These are phyloP conservation scores for Malania oleifera DNA, from an alignment of 164 flowering plant species.

Conservation along the genomic window DNA sequence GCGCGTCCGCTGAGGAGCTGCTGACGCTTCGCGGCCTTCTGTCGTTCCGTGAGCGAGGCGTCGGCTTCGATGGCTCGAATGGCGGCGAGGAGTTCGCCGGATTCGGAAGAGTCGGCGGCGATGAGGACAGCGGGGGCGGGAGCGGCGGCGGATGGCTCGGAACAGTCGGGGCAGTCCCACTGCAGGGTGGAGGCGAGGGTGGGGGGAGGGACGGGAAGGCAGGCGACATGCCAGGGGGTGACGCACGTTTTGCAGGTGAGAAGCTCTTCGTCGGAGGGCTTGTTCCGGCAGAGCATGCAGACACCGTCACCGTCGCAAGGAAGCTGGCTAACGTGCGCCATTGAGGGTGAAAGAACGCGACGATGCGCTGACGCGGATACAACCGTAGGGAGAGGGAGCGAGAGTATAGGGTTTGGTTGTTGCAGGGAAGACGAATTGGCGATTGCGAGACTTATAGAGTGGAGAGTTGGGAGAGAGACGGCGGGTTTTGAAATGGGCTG, in stretches of 20 bases:
- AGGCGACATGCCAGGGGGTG: constrained; percentile 76
- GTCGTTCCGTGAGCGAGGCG: constrained; percentile 41
- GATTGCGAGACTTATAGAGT: no score
- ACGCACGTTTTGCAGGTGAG: constrained; percentile 64
- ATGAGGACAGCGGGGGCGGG: constrained; percentile 9
- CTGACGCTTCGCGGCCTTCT: constrained; percentile 82
- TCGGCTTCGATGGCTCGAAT: constrained; percentile 69
- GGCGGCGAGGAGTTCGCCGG: constrained; percentile 43
- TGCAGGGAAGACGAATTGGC: no score
- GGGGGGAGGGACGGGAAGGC: constrained; percentile 44
- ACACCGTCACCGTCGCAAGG: constrained; percentile 79
- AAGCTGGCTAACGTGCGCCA: constrained; percentile 45
- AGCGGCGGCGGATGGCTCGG: constrained; percentile 6
- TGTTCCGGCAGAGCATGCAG: constrained; percentile 65
- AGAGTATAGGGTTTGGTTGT: no score
- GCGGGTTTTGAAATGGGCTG: no score
- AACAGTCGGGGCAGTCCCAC: constrained; percentile 89
- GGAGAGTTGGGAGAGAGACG: no score
- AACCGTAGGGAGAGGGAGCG: no score
- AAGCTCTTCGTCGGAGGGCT: constrained; percentile 39
- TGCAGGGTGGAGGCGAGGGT: constrained; percentile 32
- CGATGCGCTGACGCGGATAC: no score
- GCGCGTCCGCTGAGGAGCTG: constrained; percentile 44
- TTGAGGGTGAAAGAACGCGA: no score
- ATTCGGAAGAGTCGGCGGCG: neutral